Evolutionary conservation across 2,329 filamentous ascomycete genomes (phyloP).

Genomic region (Sporothrix globosa): DNA sequence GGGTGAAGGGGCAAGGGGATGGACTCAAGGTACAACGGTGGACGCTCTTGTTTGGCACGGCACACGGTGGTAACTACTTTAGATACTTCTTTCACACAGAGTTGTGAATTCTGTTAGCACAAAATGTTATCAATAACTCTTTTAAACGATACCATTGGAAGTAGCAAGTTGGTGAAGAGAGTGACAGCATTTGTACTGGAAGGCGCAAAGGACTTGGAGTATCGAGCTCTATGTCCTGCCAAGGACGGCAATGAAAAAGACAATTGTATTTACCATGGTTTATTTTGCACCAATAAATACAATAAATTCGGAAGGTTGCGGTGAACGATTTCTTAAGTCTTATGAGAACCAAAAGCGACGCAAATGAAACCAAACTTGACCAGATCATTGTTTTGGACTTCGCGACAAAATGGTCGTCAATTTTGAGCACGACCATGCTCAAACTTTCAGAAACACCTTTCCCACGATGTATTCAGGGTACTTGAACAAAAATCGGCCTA

Average conservation of each 20-base stretch:
- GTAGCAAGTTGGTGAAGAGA: not conserved
- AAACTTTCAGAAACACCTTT: too few species aligned
- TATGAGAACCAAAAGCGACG: not conserved
- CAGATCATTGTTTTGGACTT: not conserved
- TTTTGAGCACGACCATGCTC: not conserved
- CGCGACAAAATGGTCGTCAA: not conserved
- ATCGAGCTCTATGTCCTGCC: not conserved
- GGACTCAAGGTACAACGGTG: not conserved
- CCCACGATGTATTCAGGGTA: not conserved
- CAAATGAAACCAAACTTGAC: not conserved
- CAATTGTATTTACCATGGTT: not conserved
- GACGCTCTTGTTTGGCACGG: not conserved
- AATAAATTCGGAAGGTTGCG: not conserved
- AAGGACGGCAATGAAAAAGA: too few species aligned
- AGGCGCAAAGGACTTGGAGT: not conserved
- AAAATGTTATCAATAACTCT: not conserved
- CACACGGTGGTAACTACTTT: conserved; percentile 1
- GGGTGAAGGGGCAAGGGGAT: not conserved
- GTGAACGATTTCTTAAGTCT: not conserved
- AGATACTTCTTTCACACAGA: not conserved
- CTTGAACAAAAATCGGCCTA: not conserved
- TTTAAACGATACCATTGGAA: not conserved
- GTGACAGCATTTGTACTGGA: not conserved
- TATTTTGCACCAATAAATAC: not conserved
- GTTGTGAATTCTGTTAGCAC: not conserved